phyloP scores from a whole-genome alignment of 306 rosid species.

The Castanea mollissima region DNA sequence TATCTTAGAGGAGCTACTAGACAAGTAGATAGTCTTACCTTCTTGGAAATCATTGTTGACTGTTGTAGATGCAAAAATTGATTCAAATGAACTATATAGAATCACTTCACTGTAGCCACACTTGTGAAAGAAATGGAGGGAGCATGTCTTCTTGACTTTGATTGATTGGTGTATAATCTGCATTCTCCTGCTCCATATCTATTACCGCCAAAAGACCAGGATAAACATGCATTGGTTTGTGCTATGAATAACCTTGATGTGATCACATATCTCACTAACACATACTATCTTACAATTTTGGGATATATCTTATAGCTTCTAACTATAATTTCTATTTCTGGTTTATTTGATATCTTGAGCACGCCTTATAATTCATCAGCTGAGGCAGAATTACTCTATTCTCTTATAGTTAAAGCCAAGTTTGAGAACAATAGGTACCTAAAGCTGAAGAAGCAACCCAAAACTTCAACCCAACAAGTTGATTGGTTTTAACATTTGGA shows the following conservation, averaged over 20 bases:
- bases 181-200: not conserved
- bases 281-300: not conserved
- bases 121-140: slow-evolving; percentile 2
- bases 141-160: slow-evolving; percentile 4
- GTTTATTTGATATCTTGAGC: slow-evolving; percentile 33
- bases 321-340: slow-evolving; percentile 1
- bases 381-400: slow-evolving; percentile 72
- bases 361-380: slow-evolving; percentile 65
- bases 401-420: slow-evolving; percentile 74
- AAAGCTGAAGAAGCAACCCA: slow-evolving; percentile 75
- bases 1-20: slow-evolving; percentile 78
- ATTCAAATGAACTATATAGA: not conserved
- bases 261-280: not conserved
- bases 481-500: slow-evolving; percentile 60
- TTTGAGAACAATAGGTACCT: slow-evolving; percentile 77
- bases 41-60: not conserved
- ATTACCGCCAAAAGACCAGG: not conserved
- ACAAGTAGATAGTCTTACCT: slow-evolving; percentile 44
- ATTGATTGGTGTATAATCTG: not conserved
- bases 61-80: not conserved
- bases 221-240: not conserved
- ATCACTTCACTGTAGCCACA: not conserved
- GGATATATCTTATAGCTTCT: not conserved
- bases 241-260: not conserved
- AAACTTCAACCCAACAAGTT: slow-evolving; percentile 62